phyloP scores from a whole-genome alignment of 2,329 filamentous ascomycete genomes.

The Aspergillus pseudonomiae region DNA sequence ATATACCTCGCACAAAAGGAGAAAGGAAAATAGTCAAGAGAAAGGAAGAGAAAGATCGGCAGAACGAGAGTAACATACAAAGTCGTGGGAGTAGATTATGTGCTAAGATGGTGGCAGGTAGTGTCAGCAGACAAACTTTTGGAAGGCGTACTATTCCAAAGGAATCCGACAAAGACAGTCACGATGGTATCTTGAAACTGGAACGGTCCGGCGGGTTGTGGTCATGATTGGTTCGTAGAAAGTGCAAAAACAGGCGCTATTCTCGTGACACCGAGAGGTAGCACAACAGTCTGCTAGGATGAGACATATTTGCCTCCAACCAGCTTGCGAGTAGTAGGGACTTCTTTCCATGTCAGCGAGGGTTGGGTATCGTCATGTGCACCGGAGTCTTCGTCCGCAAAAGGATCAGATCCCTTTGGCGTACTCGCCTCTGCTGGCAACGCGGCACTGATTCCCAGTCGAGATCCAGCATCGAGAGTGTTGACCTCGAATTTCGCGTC shows the following conservation, averaged over 20 bases:
- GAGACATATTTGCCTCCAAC: conserved; percentile 77
- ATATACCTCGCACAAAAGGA: conserved; percentile 15
- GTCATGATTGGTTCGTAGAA: conserved; percentile 14
- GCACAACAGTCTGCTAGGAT: conserved; percentile 25
- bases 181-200: background rate
- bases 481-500: conserved; percentile 81
- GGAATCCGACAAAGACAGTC: conserved; percentile 9
- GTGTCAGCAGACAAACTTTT: conserved; percentile 6
- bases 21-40: conserved; percentile 7
- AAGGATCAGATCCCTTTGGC: conserved; percentile 46
- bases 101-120: background rate
- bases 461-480: conserved; percentile 60
- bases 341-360: conserved; percentile 62
- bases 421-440: conserved; percentile 26
- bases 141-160: conserved; percentile 16
- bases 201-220: background rate
- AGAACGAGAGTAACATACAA: conserved; percentile 8
- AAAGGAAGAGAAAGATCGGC: background rate
- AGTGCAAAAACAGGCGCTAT: background rate
- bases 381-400: conserved; percentile 48
- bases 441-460: conserved; percentile 62
- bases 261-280: background rate
- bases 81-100: conserved; percentile 5
- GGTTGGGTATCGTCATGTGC: conserved; percentile 32
- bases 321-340: conserved; percentile 68